Evolutionary conservation across 2,329 filamentous ascomycete genomes (phyloP).

Genomic region (Nectriaceae sp.): DNA sequence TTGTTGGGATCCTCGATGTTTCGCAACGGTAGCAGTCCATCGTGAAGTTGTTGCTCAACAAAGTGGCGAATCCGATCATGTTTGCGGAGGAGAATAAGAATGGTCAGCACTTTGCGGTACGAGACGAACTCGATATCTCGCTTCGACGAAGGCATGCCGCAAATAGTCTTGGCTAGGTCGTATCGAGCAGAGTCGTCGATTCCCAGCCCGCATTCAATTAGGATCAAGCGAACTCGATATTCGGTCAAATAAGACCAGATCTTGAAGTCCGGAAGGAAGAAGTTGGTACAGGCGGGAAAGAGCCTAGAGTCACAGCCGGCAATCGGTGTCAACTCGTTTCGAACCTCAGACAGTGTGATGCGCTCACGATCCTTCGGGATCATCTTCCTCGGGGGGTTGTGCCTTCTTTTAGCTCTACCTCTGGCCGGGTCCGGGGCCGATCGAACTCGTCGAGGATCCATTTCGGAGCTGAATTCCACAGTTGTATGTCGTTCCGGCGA

Average conservation of each 20-base stretch:
- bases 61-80: not conserved
- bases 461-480: not conserved
- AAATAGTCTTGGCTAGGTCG: not conserved
- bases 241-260: conserved; percentile 5
- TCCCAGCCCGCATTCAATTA: not conserved
- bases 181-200: not conserved
- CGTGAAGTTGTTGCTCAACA: not conserved
- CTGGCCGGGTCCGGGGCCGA: not conserved
- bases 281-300: not conserved
- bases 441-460: not conserved
- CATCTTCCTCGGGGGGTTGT: not conserved
- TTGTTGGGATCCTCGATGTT: not conserved
- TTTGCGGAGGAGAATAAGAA: conserved; percentile 3
- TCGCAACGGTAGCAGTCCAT: not conserved
- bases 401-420: not conserved
- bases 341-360: not conserved
- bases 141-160: not conserved
- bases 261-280: conserved; percentile 4
- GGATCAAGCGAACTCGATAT: not conserved
- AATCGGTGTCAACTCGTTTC: not conserved
- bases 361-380: not conserved
- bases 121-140: not conserved
- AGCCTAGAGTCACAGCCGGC: not conserved
- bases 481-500: not conserved
- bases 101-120: conserved; percentile 4